Evolutionary conservation across 2,329 filamentous ascomycete genomes (phyloP).

Genomic region (Phialophora chinensis): DNA sequence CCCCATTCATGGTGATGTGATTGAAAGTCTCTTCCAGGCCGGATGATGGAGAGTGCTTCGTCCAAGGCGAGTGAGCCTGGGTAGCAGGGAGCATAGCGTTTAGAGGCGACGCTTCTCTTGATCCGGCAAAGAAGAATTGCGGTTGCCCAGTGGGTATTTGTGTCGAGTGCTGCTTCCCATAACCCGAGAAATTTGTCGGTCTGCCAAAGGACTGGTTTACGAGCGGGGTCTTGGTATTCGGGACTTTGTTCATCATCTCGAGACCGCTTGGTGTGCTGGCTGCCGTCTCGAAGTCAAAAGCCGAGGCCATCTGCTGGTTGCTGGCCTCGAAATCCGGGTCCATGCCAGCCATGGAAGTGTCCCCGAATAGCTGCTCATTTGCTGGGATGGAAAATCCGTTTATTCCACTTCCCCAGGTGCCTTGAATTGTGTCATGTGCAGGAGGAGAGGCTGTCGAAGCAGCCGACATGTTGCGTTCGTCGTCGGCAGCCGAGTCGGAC

Average conservation of each 20-base stretch:
- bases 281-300: slow-evolving; percentile 57
- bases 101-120: slow-evolving; percentile 49
- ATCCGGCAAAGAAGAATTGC: slow-evolving; percentile 46
- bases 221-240: slow-evolving; percentile 37
- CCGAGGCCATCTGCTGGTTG: slow-evolving; percentile 56
- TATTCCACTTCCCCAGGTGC: slow-evolving; percentile 39
- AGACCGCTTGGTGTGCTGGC: slow-evolving; percentile 53
- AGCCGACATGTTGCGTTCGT: slow-evolving; percentile 50
- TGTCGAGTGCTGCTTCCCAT: slow-evolving; percentile 39
- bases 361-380: slow-evolving; percentile 50
- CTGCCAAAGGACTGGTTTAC: slow-evolving; percentile 24
- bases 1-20: slow-evolving; percentile 53
- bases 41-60: slow-evolving; percentile 51
- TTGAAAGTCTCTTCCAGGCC: slow-evolving; percentile 54
- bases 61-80: slow-evolving; percentile 48
- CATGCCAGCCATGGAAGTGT: slow-evolving; percentile 45
- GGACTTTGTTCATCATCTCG: slow-evolving; percentile 43
- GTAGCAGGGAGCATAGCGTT: slow-evolving; percentile 42
- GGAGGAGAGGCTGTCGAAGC: slow-evolving; percentile 49
- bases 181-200: slow-evolving; percentile 23
- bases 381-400: slow-evolving; percentile 46
- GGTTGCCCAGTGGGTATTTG: slow-evolving; percentile 27
- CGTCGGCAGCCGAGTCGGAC: slow-evolving; percentile 50
- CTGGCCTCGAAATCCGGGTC: slow-evolving; percentile 52
- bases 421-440: slow-evolving; percentile 45